phyloP scores from a whole-genome alignment of 1,284 basidiomycete genomes.

The Neotropicomus parvogracilis region DNA sequence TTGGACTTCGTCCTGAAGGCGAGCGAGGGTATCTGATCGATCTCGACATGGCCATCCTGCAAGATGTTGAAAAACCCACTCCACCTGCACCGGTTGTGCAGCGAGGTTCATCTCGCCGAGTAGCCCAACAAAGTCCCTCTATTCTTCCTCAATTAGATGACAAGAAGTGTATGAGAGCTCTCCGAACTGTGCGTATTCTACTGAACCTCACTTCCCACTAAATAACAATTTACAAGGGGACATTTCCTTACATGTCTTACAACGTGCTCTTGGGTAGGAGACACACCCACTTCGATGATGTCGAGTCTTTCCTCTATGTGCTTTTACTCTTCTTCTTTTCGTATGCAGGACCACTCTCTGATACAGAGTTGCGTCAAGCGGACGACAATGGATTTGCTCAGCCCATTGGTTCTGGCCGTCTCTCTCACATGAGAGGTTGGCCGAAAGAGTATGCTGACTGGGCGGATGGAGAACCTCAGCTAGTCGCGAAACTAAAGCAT shows the following conservation, averaged over 20 bases:
- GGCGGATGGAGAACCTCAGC: no score
- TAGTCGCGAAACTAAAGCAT: no score
- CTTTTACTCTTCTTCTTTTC: constrained; percentile 1
- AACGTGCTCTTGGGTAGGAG: neutral
- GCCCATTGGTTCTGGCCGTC: no score
- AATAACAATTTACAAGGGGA: neutral
- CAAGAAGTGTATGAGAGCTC: neutral
- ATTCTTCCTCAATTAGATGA: neutral
- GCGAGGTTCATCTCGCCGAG: no score
- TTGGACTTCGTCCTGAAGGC: constrained; percentile 1
- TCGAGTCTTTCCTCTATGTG: constrained; percentile 17
- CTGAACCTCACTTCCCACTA: neutral
- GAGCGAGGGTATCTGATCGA: constrained; percentile 10
- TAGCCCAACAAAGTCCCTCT: no score
- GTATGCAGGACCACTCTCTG: no score
- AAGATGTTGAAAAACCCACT: neutral
- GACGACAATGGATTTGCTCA: no score
- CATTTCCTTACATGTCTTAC: constrained; percentile 10
- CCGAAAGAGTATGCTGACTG: no score
- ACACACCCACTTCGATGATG: constrained; percentile 10
- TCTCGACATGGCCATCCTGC: constrained; percentile 10
- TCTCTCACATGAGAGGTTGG: no score
- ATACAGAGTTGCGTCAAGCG: no score
- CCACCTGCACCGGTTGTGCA: no score
- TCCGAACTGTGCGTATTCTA: neutral